Conservation (phyloP, 176 grass and related monocot species). For the Oryza glumipatula region DNA sequence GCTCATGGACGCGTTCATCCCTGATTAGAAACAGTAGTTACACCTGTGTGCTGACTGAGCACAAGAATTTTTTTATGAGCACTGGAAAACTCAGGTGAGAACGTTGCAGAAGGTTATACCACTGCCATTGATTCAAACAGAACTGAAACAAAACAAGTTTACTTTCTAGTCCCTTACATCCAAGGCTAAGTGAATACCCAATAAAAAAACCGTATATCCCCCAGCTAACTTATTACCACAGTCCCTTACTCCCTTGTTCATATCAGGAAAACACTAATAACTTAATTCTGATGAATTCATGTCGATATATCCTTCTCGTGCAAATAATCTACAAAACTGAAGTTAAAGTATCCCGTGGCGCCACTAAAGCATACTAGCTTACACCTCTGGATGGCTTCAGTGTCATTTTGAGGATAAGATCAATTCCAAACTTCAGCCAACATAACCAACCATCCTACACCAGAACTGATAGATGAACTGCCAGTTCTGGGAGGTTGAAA, state of each 20-base stretch:
- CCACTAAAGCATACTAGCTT: neutral
- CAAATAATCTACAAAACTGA: conserved; percentile 30
- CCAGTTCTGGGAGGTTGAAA: conserved; percentile 2
- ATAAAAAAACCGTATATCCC: neutral
- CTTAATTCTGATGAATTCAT: neutral
- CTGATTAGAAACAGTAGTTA: too few species aligned
- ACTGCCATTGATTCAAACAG: neutral
- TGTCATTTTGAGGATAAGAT: neutral
- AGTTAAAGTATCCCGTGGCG: neutral
- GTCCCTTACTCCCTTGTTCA: neutral
- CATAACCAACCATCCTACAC: neutral
- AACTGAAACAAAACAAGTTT: neutral
- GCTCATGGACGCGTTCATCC: too few species aligned
- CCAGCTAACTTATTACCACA: neutral
- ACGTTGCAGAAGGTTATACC: neutral
- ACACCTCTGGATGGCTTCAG: neutral
- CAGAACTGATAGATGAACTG: conserved; percentile 24
- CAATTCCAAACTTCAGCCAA: neutral
- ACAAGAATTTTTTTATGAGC: neutral
- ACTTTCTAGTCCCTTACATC: neutral
- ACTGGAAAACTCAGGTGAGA: neutral
- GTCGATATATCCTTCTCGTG: neutral
- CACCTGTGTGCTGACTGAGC: too few species aligned
- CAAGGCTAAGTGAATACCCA: neutral
- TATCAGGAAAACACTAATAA: conserved; percentile 7